Base-by-base conservation (phyloP, 2,329 filamentous ascomycete species). In the Mycogone perniciosa region DNA sequence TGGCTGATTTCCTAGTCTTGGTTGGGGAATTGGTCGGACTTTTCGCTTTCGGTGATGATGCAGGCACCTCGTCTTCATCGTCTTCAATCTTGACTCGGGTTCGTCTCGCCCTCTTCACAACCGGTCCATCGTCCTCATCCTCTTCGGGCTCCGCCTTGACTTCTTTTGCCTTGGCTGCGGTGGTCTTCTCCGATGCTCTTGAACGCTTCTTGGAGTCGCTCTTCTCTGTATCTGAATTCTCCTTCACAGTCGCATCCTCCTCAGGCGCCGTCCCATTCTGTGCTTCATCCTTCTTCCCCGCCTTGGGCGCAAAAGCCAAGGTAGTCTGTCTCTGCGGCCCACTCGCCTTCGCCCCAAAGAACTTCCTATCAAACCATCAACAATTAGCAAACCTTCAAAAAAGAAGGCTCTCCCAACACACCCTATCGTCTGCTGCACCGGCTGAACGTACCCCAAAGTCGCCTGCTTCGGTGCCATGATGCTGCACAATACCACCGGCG, bases 371-470 rank as follows among this genome's bases (percentile, higher is more conserved):
- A 11, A 7, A 30, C 29, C 7, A 44, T 53, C 41, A 48, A 51
- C 53, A 42, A 27, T 31, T 13, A 35, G 35, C 20, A 40, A 38
- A 20, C 10, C 26, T n/a, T n/a, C 29, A 6, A n/a, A 31, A 1
- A 35, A 31, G 30, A 40, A 9, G 27, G 5, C 7, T 29, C 27
- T 38, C 51, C 29, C 46, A 20, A 70, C 81, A 58, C 67, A 90
- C 87, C 84, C 80, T 68, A 92, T 72, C 60, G 84, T 89, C 64
- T 78, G 81, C 75, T 92, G 88, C 57, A 77, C 76, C 62, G 83
- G 73, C 70, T 81, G 85, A 56, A 92, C 89, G 73, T 93, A 95
- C 90, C 88, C 88, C 68, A 95, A 73, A 54, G 88, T 95, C 62
- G 87, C 83, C 72, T 95, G 89, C 67, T 88, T 90, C 40, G 72